Percentiles rank a stretch among this genome's conserved stretches.
Conservation (phyloP, 176 grass and related monocot genomes). For the Musa beccarii region DNA sequence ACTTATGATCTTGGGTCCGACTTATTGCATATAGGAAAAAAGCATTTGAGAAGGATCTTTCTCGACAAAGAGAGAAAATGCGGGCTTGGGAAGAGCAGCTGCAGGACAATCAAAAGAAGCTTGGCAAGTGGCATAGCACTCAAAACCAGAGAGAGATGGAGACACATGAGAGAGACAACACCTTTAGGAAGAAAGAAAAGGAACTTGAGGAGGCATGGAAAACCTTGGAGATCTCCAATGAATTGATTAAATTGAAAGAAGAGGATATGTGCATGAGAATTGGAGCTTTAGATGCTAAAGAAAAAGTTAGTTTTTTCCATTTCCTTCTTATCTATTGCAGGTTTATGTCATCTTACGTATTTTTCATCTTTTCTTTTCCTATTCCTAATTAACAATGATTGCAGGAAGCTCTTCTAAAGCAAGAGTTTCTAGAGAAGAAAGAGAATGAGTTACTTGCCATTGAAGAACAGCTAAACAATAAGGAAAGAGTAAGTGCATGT, state of each 20-base stretch:
- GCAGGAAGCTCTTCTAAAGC: background rate
- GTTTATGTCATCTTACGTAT: background rate
- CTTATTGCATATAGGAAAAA: background rate
- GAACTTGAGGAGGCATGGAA: conserved; percentile 9
- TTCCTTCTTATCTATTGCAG: background rate
- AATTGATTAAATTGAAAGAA: background rate
- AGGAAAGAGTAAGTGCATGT: conserved; percentile 6
- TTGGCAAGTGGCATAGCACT: background rate
- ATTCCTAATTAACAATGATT: background rate
- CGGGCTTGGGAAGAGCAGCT: background rate
- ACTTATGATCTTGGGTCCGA: background rate
- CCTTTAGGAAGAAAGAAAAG: background rate
- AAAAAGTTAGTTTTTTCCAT: background rate
- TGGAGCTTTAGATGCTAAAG: background rate
- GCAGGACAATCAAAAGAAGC: background rate
- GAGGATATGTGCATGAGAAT: conserved; percentile 2
- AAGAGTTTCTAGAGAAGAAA: conserved; percentile 1
- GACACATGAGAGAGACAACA: background rate
- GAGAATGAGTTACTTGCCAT: background rate
- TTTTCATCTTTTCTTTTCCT: background rate
- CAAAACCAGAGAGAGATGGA: conserved; percentile 2
- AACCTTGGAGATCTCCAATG: background rate
- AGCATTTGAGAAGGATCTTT: background rate
- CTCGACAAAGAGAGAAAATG: background rate
- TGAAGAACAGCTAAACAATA: conserved; percentile 1